These are phyloP conservation scores for Limtongia smithiae DNA, from an alignment of 805 yeast species.

Conservation along the genomic window DNA sequence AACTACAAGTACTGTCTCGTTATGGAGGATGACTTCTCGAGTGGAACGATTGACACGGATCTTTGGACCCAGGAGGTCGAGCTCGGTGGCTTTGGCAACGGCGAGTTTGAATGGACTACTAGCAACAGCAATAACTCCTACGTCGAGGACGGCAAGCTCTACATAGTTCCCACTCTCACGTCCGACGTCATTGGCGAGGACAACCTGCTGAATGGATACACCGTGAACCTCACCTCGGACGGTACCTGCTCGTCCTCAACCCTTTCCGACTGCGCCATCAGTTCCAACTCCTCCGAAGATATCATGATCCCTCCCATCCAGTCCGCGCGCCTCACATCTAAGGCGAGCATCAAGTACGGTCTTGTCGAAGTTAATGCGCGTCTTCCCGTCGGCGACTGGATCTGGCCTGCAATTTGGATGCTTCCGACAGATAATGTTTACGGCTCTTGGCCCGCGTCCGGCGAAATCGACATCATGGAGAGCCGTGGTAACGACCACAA, in stretches of 20 bases:
- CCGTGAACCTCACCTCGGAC: constrained; percentile 20
- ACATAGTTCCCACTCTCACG: constrained; percentile 24
- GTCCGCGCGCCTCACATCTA: constrained; percentile 23
- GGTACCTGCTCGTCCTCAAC: constrained; percentile 15
- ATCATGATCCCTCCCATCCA: constrained; percentile 23
- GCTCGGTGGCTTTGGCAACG: constrained; percentile 26
- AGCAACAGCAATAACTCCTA: constrained; percentile 9
- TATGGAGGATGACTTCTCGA: constrained; percentile 11
- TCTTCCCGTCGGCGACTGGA: constrained; percentile 25
- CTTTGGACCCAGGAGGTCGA: constrained; percentile 19
- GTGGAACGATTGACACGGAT: background rate
- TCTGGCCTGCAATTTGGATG: constrained; percentile 30
- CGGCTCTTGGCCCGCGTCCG: constrained; percentile 26
- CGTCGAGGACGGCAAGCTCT: constrained; percentile 16
- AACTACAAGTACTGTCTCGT: constrained; percentile 14
- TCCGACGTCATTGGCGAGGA: constrained; percentile 18
- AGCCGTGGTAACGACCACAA: constrained; percentile 24
- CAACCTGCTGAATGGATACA: constrained; percentile 19
- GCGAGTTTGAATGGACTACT: constrained; percentile 24
- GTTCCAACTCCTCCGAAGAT: constrained; percentile 11
- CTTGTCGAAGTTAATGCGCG: constrained; percentile 22
- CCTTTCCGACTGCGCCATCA: constrained; percentile 12
- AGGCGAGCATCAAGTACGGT: constrained; percentile 16
- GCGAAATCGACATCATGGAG: constrained; percentile 25
- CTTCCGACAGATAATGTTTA: constrained; percentile 17